Evolutionary conservation across 78 protist genomes (phyloP), one percentile per base, ranked within the genome.

Genomic region (Dictyostelium intermedium): DNA sequence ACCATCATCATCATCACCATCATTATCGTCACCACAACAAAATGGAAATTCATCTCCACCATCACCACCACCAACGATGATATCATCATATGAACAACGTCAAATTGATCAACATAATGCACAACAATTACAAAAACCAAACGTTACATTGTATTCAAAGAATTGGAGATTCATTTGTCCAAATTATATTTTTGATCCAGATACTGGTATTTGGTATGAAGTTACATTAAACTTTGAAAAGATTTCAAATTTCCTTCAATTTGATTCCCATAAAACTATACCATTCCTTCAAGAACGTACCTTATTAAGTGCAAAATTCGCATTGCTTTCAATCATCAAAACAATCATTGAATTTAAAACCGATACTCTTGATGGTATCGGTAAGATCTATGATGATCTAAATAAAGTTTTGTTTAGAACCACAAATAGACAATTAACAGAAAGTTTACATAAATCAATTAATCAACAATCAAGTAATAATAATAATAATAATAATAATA

Each of bases 261-360:
- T 89, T 18, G 94, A 89, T 63, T 27, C 87, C 4, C 82, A 89
- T 30, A 89, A 89, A 84, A 89, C 83, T 1, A 89, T 89, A 8
- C 94, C 94, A 5, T 89, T 89, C 25, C 87, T 89, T 32, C 94
- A 89, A 47, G 66, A 76, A 20, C 78, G 94, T 50, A 79, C 94
- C 1, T 14, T 77, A 3, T 41, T 66, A 20, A 53, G 74, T 34
- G 95, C 91, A 2, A 91, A 91, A 43, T 16, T 39, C 5, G 91
- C 91, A 9, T 27, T 91, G 6, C 43, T 91, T 3, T 39, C 76
- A 34, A 63, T 79, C 47, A 77, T 91, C 27, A 91, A 79, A 61
- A 83, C 78, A 0, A 83, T 83, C 16, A 83, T 84, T 56, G 95
- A 91, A 72, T 84, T 45, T 41, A 82, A 83, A 72, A 72, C 89